Evolutionary conservation across 140 eudicot species (phyloP).

Genomic region (Ambrosia hybrid): DNA sequence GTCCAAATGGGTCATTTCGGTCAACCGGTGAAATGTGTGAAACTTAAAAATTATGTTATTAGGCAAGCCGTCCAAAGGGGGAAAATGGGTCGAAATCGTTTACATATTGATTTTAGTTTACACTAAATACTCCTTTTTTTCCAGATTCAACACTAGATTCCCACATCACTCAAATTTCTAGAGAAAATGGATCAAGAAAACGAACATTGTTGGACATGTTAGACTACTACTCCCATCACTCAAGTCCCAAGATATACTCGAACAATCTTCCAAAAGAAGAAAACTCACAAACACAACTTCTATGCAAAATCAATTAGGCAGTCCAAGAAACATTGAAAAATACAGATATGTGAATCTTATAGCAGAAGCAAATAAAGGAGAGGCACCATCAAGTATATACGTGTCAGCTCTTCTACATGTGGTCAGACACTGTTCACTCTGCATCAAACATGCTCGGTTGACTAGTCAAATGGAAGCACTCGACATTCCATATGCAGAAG

Average conservation of each 20-base stretch:
- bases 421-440: conserved; percentile 84
- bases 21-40: too few species aligned
- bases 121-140: conserved; percentile 23
- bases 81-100: too few species aligned
- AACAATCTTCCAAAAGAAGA: conserved; percentile 57
- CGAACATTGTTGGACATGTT: conserved; percentile 72
- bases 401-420: conserved; percentile 86
- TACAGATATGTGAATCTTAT: conserved; percentile 71
- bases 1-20: too few species aligned
- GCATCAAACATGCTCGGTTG: conserved; percentile 89
- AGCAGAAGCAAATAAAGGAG: conserved; percentile 87
- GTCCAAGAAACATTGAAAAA: conserved; percentile 40
- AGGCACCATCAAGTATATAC: conserved; percentile 70
- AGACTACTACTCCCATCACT: conserved; percentile 72
- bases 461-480: conserved; percentile 98
- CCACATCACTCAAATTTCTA: conserved; percentile 22
- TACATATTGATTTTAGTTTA: neutral
- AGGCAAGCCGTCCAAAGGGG: neutral
- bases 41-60: neutral
- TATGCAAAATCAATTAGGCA: conserved; percentile 31
- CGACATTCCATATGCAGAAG: conserved; percentile 87
- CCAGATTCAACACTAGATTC: conserved; percentile 49
- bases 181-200: conserved; percentile 55
- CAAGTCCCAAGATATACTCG: conserved; percentile 37
- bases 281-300: conserved; percentile 36